These are phyloP conservation scores for Coemansia sp. DNA, from an alignment of 192 early-diverging fungal genomes.

Conservation along the genomic window DNA sequence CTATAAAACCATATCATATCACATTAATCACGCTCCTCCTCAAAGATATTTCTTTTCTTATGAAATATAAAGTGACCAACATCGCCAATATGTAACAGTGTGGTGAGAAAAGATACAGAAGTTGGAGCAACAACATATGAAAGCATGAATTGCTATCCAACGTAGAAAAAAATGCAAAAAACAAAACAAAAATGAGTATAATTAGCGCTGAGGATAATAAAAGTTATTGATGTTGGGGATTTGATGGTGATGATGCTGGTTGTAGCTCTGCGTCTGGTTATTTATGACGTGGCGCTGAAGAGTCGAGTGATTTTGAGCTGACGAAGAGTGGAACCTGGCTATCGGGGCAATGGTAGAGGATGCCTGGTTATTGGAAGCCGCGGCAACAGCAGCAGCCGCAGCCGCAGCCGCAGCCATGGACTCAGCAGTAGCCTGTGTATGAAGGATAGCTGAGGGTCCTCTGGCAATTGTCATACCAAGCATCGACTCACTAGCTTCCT, in stretches of 20 bases:
- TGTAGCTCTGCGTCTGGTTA: not conserved
- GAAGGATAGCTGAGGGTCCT: not conserved
- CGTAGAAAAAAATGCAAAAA: not conserved
- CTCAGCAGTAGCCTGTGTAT: constrained; percentile 1
- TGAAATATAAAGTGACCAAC: too few relatives aligned
- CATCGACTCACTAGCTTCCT: not conserved
- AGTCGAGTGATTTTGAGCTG: not conserved
- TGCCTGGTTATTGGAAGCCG: not conserved
- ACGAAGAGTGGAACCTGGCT: not conserved
- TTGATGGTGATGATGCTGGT: not conserved
- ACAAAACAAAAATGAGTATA: not conserved
- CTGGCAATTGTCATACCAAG: not conserved
- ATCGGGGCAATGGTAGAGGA: not conserved
- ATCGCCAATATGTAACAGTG: too few relatives aligned
- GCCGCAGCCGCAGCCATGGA: constrained; percentile 1
- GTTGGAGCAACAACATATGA: too few relatives aligned
- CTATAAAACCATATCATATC: too few relatives aligned
- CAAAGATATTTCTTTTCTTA: too few relatives aligned
- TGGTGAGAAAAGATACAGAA: too few relatives aligned
- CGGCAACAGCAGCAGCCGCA: not conserved
- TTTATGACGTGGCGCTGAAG: not conserved
- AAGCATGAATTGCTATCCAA: too few relatives aligned
- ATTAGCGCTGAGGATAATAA: not conserved
- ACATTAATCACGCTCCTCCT: too few relatives aligned
- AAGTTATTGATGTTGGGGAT: constrained; percentile 1